Evolutionary conservation across 1,284 basidiomycete genomes (phyloP).

Genomic region (Melampsora abietis-canadensis): DNA sequence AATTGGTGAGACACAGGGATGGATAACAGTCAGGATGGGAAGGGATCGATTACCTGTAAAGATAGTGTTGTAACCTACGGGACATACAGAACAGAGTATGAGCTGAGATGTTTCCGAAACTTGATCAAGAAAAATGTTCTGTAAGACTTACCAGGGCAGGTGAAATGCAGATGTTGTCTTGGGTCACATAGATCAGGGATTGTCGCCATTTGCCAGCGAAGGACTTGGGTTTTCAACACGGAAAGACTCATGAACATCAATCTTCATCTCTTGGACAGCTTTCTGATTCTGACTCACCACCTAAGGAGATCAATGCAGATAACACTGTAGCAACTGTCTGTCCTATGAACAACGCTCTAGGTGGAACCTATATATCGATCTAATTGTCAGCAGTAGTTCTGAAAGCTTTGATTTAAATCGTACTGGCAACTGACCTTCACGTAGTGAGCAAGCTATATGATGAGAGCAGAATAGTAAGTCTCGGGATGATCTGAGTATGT

Average conservation of each 20-base stretch:
- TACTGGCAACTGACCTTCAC: slow-evolving; percentile 22
- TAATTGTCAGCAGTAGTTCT: background rate
- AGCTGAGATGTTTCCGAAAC: background rate
- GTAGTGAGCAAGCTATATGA: slow-evolving; percentile 38
- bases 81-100: background rate
- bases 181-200: slow-evolving; percentile 35
- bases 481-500: background rate
- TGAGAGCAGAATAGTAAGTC: background rate
- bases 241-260: background rate
- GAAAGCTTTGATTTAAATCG: background rate
- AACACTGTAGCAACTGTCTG: slow-evolving; percentile 35
- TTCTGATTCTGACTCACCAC: slow-evolving; percentile 5
- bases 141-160: slow-evolving; percentile 22
- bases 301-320: slow-evolving; percentile 26
- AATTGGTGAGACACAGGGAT: too few relatives aligned
- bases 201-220: slow-evolving; percentile 29
- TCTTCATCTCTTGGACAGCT: background rate
- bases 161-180: slow-evolving; percentile 24
- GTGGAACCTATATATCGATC: slow-evolving; percentile 14
- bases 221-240: slow-evolving; percentile 1
- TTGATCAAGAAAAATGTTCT: background rate
- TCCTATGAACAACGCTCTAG: slow-evolving; percentile 24
- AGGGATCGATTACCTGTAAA: background rate
- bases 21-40: too few relatives aligned
- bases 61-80: slow-evolving; percentile 35